Evolutionary conservation across 257 asterid species (phyloP).

Genomic region (Henckelia pumila): DNA sequence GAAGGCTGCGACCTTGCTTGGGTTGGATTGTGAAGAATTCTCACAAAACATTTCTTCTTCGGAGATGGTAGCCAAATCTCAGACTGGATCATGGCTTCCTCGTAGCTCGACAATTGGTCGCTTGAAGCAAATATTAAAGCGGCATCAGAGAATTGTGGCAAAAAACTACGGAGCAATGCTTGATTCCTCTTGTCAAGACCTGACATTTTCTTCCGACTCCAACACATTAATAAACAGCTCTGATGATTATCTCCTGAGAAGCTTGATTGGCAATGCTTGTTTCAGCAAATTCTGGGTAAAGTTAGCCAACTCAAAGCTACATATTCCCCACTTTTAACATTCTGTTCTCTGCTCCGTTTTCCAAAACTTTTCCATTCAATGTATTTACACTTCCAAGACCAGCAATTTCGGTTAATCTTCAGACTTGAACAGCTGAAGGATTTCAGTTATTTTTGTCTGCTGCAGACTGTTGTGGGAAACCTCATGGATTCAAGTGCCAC

Average conservation of each 20-base stretch:
- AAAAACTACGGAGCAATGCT: conserved; percentile 50
- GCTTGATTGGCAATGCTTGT: conserved; percentile 43
- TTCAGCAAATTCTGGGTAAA: conserved; percentile 54
- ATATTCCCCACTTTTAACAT: not conserved
- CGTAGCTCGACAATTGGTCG: conserved; percentile 23
- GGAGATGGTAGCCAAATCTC: conserved; percentile 20
- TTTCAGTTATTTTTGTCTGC: not conserved
- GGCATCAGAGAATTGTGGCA: conserved; percentile 48
- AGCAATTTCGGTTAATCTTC: not conserved
- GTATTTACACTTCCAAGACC: not conserved
- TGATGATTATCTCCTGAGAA: conserved; percentile 44
- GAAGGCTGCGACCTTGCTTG: conserved; percentile 61
- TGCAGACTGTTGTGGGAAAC: conserved; percentile 55
- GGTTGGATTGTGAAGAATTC: conserved; percentile 35
- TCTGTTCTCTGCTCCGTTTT: not conserved
- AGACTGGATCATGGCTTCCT: conserved; percentile 18
- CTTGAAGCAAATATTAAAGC: conserved; percentile 41
- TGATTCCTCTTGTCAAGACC: conserved; percentile 53
- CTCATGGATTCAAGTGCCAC: conserved; percentile 42
- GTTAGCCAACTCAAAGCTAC: not conserved
- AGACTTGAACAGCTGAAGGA: not conserved
- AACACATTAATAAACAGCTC: conserved; percentile 33
- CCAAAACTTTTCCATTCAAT: not conserved
- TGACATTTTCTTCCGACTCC: conserved; percentile 38
- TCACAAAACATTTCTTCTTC: conserved; percentile 19